phyloP scores from a whole-genome alignment of 108 stramenopile species.

The Discostella pseudostelligera region DNA sequence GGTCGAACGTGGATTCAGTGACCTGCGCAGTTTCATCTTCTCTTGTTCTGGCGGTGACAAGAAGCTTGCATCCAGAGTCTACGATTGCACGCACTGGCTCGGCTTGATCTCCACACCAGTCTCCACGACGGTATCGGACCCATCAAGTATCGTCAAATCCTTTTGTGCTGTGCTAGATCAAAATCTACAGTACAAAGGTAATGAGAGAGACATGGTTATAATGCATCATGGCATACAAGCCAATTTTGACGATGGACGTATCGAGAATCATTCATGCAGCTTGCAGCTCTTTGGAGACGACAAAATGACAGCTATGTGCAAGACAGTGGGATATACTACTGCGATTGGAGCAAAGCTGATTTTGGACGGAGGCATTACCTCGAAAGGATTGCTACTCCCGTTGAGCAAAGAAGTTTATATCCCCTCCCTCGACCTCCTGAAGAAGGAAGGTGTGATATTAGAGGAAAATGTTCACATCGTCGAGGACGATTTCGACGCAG shows the following conservation, averaged over 20 bases:
- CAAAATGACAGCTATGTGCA: conserved; percentile 69
- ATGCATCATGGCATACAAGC: conserved; percentile 72
- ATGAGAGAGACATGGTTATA: conserved; percentile 69
- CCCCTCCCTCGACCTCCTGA: conserved; percentile 24
- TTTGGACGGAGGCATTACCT: conserved; percentile 41
- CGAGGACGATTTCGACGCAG: conserved; percentile 12
- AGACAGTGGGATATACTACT: conserved; percentile 74
- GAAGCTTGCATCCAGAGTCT: conserved; percentile 36
- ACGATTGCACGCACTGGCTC: conserved; percentile 45
- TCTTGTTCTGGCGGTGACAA: conserved; percentile 42
- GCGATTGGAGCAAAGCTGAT: conserved; percentile 63
- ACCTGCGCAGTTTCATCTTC: conserved; percentile 49
- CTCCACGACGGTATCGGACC: conserved; percentile 32
- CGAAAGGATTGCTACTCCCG: conserved; percentile 30
- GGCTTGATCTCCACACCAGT: conserved; percentile 41
- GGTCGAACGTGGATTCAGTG: conserved; percentile 14
- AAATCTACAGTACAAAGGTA: conserved; percentile 39
- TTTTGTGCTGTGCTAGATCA: conserved; percentile 62
- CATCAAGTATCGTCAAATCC: conserved; percentile 51
- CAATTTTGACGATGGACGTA: conserved; percentile 49
- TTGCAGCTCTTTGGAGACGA: conserved; percentile 62
- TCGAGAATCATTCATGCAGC: conserved; percentile 52
- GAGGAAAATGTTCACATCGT: conserved; percentile 17
- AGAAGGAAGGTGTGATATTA: conserved; percentile 26
- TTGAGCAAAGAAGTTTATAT: conserved; percentile 28